A percentile compares a stretch with the other conserved stretches of the same genome.
Evolutionary conservation across 345 rosid species (phyloP).

Genomic region (Nephelium lappaceum): DNA sequence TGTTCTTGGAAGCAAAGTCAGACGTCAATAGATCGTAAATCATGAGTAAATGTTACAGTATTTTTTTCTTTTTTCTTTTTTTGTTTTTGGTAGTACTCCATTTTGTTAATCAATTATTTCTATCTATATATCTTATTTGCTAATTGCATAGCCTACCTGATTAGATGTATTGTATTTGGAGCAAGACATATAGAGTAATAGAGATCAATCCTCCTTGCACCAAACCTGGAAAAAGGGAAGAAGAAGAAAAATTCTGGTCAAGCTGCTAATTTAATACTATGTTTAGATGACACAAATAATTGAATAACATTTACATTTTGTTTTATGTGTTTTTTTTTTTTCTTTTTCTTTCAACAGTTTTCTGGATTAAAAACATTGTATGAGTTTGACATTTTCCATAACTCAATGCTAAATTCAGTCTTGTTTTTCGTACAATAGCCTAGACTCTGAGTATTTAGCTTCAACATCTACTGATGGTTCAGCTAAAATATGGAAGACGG

Average conservation of each 20-base stretch:
- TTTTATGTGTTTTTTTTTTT: background rate
- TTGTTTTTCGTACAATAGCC: constrained; percentile 45
- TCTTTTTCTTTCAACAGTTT: background rate
- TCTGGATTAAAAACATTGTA: background rate
- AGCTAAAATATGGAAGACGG: constrained; percentile 92
- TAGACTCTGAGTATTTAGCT: constrained; percentile 90
- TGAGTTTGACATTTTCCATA: background rate
- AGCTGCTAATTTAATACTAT: background rate
- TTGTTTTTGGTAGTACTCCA: background rate
- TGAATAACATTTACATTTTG: background rate
- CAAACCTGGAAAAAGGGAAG: background rate
- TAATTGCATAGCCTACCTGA: background rate
- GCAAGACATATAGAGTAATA: background rate
- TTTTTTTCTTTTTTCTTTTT: background rate
- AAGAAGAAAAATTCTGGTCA: background rate
- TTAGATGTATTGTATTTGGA: background rate
- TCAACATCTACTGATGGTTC: constrained; percentile 90
- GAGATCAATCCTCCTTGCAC: background rate
- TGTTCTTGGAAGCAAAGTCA: constrained; percentile 1
- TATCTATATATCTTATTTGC: background rate
- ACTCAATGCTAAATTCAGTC: constrained; percentile 12
- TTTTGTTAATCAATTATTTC: background rate
- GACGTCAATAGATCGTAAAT: background rate
- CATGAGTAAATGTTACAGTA: too few species aligned
- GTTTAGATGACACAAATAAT: background rate